Percentiles rank a stretch among this genome's conserved stretches.
phyloP scores from a whole-genome alignment of 1,139 yeast species.

The Debaryomyces sp. region DNA sequence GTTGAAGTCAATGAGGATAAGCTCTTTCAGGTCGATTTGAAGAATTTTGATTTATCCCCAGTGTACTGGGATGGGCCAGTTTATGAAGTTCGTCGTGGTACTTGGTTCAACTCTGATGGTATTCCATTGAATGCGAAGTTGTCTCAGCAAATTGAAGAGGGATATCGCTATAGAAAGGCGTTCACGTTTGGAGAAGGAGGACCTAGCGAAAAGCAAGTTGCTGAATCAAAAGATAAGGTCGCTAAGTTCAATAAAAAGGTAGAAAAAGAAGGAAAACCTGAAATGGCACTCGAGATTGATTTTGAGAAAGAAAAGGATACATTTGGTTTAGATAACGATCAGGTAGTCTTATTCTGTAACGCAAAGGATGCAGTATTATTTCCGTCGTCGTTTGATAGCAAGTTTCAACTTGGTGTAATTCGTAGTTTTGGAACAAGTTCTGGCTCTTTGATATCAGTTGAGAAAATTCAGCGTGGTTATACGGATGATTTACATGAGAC shows the following conservation, averaged over 20 bases:
- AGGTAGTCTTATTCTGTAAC: constrained; percentile 36
- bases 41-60: constrained; percentile 58
- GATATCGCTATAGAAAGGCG: constrained; percentile 43
- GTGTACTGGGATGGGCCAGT: constrained; percentile 90
- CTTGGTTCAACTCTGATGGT: constrained; percentile 74
- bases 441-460: constrained; percentile 37
- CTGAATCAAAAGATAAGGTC: constrained; percentile 10
- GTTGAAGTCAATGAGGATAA: constrained; percentile 81
- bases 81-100: constrained; percentile 81
- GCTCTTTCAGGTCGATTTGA: constrained; percentile 70
- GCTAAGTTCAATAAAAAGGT: constrained; percentile 15
- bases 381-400: constrained; percentile 36
- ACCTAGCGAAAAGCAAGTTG: constrained; percentile 7
- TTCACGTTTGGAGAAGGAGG: constrained; percentile 5
- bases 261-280: constrained; percentile 5
- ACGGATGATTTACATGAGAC: constrained; percentile 31
- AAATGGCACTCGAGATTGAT: constrained; percentile 13
- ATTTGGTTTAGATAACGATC: constrained; percentile 31
- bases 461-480: constrained; percentile 42
- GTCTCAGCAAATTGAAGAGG: constrained; percentile 62
- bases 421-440: constrained; percentile 38
- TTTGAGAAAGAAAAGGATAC: constrained; percentile 32
- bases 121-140: constrained; percentile 57
- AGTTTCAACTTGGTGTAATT: constrained; percentile 41
- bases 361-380: constrained; percentile 39